phyloP scores from a whole-genome alignment of 1,139 yeast species.

The Suhomyces bribrorum region DNA sequence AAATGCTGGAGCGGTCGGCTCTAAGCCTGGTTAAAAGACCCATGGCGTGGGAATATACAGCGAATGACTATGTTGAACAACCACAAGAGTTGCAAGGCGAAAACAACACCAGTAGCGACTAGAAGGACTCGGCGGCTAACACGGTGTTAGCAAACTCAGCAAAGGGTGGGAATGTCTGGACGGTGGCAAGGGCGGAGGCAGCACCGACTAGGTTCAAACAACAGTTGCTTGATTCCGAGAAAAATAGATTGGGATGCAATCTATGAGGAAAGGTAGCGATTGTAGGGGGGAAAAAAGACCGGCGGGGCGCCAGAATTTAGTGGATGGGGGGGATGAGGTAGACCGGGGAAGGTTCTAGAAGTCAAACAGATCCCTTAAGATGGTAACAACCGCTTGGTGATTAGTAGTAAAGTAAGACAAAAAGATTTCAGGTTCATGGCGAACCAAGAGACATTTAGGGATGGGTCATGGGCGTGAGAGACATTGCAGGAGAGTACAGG shows the following conservation, averaged over 20 bases:
- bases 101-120: too few species aligned
- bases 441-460: conserved; percentile 6
- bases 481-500: conserved; percentile 1
- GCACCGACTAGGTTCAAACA: background rate
- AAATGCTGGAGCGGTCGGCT: conserved; percentile 12
- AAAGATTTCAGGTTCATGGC: conserved; percentile 5
- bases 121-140: too few species aligned
- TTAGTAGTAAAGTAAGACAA: background rate
- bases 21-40: conserved; percentile 25
- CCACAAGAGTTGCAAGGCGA: background rate
- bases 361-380: background rate
- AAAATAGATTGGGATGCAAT: too few species aligned
- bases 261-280: conserved; percentile 1
- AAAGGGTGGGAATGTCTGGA: background rate
- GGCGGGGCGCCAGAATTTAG: background rate
- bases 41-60: conserved; percentile 13
- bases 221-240: background rate
- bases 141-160: too few species aligned
- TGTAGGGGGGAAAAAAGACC: background rate
- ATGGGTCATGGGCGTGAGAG: conserved; percentile 9
- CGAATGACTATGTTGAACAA: background rate
- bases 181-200: background rate
- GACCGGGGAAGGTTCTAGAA: background rate
- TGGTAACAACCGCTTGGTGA: background rate
- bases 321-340: background rate